A percentile compares a stretch with the other conserved stretches of the same genome.
Conservation (phyloP, 805 yeast species). For the Zygosaccharomyces bailii region DNA sequence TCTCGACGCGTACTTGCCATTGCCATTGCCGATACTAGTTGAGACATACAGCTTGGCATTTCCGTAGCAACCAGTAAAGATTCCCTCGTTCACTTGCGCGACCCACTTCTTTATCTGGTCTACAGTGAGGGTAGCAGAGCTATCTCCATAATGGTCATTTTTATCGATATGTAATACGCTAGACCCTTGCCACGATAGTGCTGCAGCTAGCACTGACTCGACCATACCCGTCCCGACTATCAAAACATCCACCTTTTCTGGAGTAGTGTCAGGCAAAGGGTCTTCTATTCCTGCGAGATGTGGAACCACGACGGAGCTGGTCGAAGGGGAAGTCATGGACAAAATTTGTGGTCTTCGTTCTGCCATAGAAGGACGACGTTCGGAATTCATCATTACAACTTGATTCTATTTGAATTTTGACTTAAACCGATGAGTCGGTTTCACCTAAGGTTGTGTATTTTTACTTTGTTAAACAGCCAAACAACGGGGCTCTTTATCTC, state of each 20-base stretch:
- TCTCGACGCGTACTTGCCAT: slow-evolving; percentile 46
- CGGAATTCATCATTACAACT: slow-evolving; percentile 30
- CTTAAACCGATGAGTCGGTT: not conserved
- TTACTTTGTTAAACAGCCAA: not conserved
- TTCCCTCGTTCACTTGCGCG: slow-evolving; percentile 53
- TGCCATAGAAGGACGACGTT: slow-evolving; percentile 61
- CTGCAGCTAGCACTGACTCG: slow-evolving; percentile 87
- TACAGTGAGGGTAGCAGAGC: slow-evolving; percentile 77
- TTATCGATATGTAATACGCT: slow-evolving; percentile 85
- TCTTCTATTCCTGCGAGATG: slow-evolving; percentile 75
- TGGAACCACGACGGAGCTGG: slow-evolving; percentile 47
- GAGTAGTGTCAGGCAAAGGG: slow-evolving; percentile 56
- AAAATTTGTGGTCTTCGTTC: slow-evolving; percentile 60
- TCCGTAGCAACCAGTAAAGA: slow-evolving; percentile 40
- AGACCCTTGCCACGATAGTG: slow-evolving; percentile 98
- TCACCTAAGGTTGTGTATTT: not conserved
- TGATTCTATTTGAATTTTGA: not conserved
- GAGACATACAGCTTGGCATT: slow-evolving; percentile 84
- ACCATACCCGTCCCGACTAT: slow-evolving; percentile 91
- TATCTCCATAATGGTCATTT: slow-evolving; percentile 84
- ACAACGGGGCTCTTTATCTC: not conserved
- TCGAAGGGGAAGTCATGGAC: slow-evolving; percentile 17
- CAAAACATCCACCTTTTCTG: slow-evolving; percentile 80
- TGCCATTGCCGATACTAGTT: slow-evolving; percentile 41
- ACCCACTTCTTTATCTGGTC: slow-evolving; percentile 88